Evolutionary conservation across 345 rosid species (phyloP), one percentile per base, ranked within the genome.

Genomic region (Acer campestre): DNA sequence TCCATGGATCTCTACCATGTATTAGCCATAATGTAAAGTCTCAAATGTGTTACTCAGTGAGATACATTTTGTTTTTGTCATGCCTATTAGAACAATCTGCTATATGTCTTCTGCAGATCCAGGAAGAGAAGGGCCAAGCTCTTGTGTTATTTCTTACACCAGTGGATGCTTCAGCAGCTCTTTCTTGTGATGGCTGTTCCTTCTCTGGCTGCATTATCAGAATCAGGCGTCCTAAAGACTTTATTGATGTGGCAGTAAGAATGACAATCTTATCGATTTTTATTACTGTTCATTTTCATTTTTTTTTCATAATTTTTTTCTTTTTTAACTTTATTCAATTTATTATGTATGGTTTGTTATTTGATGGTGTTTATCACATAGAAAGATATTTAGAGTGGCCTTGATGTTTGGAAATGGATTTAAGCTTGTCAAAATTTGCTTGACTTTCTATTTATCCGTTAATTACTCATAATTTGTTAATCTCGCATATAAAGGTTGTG

Each of bases 141-240:
- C 78, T 96, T 81, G 88, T 94, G 58, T 98, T 94, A 83, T 94
- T 96, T 87, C 95, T 94, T 77, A 94, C 98, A 42, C 94, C 98
- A 18, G 91, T 92, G 83, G 98, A 96, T 89, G 97, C 98, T 64
- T 89, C 97, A 68, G 88, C 95, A 80, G 98, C 98, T 73, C 93
- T 92, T 81, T 90, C 90, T 76, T 86, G 90, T 76, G 92, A 92
- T 85, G 97, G 98, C 77, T 64, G 80, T 79, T 82, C 76, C 73
- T 88, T 92, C 79, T 88, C 77, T 72, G 97, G 92, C 49, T 86
- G 92, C 74, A 67, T 76, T 81, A 87, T 94, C 78, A 96, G 84
- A 86, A 85, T 94, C 77, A 89, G 93, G 79, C 95, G 93, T 31
- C 98, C 99, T 62, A 94, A 88, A 72, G 97, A 94, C 84, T 96